phyloP scores from a whole-genome alignment of 2,329 filamentous ascomycete genomes.

The Ceratocystis colombiana region DNA sequence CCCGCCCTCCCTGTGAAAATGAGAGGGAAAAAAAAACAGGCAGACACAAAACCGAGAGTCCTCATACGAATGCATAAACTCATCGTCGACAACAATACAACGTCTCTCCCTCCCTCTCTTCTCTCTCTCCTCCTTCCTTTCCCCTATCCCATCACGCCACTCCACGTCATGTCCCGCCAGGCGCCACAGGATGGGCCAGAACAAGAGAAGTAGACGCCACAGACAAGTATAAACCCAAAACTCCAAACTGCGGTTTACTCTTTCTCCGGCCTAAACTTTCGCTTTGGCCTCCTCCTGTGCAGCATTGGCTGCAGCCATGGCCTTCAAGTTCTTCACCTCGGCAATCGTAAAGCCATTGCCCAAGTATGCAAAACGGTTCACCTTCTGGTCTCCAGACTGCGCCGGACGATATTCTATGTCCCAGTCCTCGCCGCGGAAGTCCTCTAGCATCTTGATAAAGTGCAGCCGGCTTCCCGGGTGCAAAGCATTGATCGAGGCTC shows the following conservation, averaged over 20 bases:
- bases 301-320: slow-evolving; percentile 14
- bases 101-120: background rate
- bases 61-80: background rate
- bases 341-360: slow-evolving; percentile 44
- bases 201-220: background rate
- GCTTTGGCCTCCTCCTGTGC: slow-evolving; percentile 12
- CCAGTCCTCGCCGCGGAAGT: slow-evolving; percentile 44
- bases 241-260: background rate
- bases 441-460: slow-evolving; percentile 45
- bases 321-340: slow-evolving; percentile 31
- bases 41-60: slow-evolving; percentile 1
- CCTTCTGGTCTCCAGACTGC: slow-evolving; percentile 25
- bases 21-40: background rate
- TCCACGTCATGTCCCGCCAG: background rate
- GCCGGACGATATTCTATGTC: slow-evolving; percentile 39
- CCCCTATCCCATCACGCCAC: background rate
- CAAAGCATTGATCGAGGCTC: slow-evolving; percentile 40
- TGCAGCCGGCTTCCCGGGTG: slow-evolving; percentile 44
- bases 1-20: background rate
- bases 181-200: background rate
- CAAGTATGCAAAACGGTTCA: slow-evolving; percentile 43
- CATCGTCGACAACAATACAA: slow-evolving; percentile 7
- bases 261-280: background rate
- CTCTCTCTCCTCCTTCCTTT: background rate
- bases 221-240: background rate